Evolutionary conservation across 1,139 yeast genomes (phyloP).

Genomic region (Yamadazyma triangularis): DNA sequence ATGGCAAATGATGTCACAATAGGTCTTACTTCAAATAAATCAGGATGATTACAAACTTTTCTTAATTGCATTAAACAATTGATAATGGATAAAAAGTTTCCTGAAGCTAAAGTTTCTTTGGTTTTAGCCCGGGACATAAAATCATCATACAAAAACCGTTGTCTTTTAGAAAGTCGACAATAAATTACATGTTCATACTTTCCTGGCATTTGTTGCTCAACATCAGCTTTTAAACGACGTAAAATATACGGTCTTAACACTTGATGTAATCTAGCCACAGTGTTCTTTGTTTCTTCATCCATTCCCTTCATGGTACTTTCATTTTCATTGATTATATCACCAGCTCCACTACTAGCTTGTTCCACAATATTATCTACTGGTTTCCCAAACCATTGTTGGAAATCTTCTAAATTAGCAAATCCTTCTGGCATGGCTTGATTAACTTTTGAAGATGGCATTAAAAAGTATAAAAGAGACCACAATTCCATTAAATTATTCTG

Average conservation of each 20-base stretch:
- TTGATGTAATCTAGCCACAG: conserved; percentile 87
- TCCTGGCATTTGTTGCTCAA: conserved; percentile 98
- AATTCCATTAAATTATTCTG: conserved; percentile 90
- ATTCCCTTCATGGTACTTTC: conserved; percentile 33
- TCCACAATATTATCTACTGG: conserved; percentile 94
- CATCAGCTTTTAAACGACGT: conserved; percentile 91
- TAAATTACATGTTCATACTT: conserved; percentile 93
- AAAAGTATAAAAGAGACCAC: conserved; percentile 88
- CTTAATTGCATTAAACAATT: conserved; percentile 97
- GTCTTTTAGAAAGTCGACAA: conserved; percentile 90
- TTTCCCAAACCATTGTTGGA: conserved; percentile 97
- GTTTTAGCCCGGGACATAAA: conserved; percentile 97
- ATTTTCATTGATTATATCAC: conserved; percentile 44
- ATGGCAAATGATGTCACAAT: conserved; percentile 85
- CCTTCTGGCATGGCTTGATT: conserved; percentile 85
- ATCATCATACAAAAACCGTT: conserved; percentile 88
- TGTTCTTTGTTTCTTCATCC: conserved; percentile 71
- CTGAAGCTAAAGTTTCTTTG: conserved; percentile 87
- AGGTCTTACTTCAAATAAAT: conserved; percentile 92
- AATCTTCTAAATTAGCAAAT: conserved; percentile 91
- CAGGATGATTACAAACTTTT: conserved; percentile 97
- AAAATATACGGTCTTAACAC: conserved; percentile 88
- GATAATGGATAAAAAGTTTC: conserved; percentile 90
- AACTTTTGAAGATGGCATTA: conserved; percentile 86
- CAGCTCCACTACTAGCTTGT: conserved; percentile 45